Conservation (phyloP, 306 rosid species). For the Sesbania bispinosa region DNA sequence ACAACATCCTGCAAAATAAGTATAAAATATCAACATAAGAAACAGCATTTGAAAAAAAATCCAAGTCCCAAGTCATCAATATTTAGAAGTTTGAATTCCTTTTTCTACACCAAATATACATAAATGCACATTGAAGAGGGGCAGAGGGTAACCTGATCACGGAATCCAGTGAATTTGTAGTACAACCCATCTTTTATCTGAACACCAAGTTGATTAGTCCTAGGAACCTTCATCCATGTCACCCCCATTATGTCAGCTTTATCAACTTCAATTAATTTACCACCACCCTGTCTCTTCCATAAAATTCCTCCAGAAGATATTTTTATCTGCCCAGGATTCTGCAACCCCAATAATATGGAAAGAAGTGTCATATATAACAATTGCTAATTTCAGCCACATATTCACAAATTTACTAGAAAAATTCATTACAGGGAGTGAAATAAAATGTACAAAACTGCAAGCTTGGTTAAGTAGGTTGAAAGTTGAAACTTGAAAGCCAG, state of each 20-base stretch:
- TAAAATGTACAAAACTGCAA: too few species aligned
- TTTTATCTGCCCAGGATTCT: conserved; percentile 96
- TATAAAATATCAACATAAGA: not conserved
- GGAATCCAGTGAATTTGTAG: conserved; percentile 94
- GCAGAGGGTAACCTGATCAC: conserved; percentile 70
- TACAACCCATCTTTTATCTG: conserved; percentile 82
- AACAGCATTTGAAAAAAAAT: not conserved
- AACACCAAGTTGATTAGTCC: conserved; percentile 89
- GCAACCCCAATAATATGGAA: conserved; percentile 33
- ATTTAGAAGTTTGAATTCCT: conserved; percentile 1
- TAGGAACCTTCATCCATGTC: conserved; percentile 99
- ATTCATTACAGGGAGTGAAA: too few species aligned
- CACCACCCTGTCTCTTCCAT: conserved; percentile 99
- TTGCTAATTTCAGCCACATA: not conserved
- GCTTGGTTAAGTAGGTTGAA: too few species aligned
- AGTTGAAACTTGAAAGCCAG: not conserved
- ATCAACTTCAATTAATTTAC: conserved; percentile 89
- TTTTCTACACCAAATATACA: not conserved
- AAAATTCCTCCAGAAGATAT: conserved; percentile 73
- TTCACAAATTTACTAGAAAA: not conserved
- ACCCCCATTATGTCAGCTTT: conserved; percentile 84
- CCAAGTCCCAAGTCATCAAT: not conserved
- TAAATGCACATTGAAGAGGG: not conserved
- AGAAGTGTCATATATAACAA: not conserved
- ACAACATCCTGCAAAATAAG: conserved; percentile 60